Percentiles rank a stretch among this genome's conserved stretches.
Evolutionary conservation across 2,329 filamentous ascomycete genomes (phyloP).

Genomic region (Chrysoporthe austroafricana): DNA sequence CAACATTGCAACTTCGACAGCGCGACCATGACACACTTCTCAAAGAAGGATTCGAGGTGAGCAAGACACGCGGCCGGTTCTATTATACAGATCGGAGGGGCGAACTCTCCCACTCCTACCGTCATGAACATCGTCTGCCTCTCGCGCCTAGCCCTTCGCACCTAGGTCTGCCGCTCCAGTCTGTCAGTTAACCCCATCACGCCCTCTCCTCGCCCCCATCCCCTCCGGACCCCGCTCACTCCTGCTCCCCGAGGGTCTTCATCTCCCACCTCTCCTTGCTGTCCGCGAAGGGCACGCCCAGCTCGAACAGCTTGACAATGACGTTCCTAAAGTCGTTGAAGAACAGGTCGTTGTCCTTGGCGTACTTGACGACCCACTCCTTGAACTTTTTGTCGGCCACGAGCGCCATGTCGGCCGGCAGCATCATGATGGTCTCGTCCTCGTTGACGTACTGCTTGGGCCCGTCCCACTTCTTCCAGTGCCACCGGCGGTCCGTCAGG

Average conservation of each 20-base stretch:
- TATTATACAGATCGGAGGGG: not conserved
- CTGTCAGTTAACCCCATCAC: not conserved
- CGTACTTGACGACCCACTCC: conserved; percentile 81
- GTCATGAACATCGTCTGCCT: not conserved
- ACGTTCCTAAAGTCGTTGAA: conserved; percentile 90
- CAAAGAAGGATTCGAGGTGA: too few relatives aligned
- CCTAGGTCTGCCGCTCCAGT: not conserved
- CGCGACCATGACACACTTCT: too few relatives aligned
- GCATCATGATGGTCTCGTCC: conserved; percentile 92
- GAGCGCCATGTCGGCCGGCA: conserved; percentile 88
- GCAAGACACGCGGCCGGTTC: not conserved
- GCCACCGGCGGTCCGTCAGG: conserved; percentile 90
- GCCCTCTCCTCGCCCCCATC: too few relatives aligned
- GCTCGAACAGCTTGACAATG: conserved; percentile 83
- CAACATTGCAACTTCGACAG: too few relatives aligned
- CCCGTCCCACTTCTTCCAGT: conserved; percentile 87
- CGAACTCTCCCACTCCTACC: too few relatives aligned
- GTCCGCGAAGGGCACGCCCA: conserved; percentile 85
- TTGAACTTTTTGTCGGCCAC: conserved; percentile 87
- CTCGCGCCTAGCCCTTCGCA: not conserved
- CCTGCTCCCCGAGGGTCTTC: conserved; percentile 57
- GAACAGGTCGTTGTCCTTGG: conserved; percentile 87
- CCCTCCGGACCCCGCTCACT: not conserved
- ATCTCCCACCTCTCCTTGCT: conserved; percentile 65
- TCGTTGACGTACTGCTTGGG: conserved; percentile 88